Base-by-base conservation (phyloP, 1,139 yeast species). In the Meyerozyma elateridarum region DNA sequence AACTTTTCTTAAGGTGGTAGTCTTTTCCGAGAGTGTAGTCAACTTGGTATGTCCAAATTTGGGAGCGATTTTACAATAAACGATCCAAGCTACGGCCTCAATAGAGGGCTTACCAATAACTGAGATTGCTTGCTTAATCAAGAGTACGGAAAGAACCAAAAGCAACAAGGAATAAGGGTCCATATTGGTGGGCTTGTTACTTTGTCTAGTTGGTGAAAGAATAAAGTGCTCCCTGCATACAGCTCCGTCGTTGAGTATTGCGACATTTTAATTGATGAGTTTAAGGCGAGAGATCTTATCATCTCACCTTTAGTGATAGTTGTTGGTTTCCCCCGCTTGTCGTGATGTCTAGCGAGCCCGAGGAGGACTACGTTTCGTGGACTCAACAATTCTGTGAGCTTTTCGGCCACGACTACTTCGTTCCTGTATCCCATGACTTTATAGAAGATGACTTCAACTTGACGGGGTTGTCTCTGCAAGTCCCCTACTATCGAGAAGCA, bases 381-480 rank as follows among this genome's bases (percentile, higher is more conserved):
- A 84, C 91, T 45, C 76, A 85, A 41, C 85, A 84, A 48, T 89
- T 82, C 58, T 88, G 96, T 54, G 76, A 85, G 28, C 70, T 81
- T 43, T 85, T 84, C 49, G 96, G 95, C 15, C 95, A 88, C 53
- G 96, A 91, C 51, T 89, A 81, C 56, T 88, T 88, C 57, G 95
- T 91, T 22, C 94, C 91, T 40, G 96, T 91, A 13, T 73, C 89
- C 1, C 91, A 85, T 36, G 96, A 88, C 33, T 91, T 88, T 54
- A 87, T 91, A 42, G 96, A 89, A 49, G 99, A 91, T 57, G 97
- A 91, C 49, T 91, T 91, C 67, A 91, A 91, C 52, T 69, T 91
- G 47, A 89, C 97, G 1, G 97, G 97, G 2, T 70, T 91, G 36
- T 73, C 85, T 18, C 75, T 79, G 49, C 78, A 84, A 42, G 96